Conservation (phyloP, 1,139 yeast genomes). For the Casaregolazyma suthepensis region DNA sequence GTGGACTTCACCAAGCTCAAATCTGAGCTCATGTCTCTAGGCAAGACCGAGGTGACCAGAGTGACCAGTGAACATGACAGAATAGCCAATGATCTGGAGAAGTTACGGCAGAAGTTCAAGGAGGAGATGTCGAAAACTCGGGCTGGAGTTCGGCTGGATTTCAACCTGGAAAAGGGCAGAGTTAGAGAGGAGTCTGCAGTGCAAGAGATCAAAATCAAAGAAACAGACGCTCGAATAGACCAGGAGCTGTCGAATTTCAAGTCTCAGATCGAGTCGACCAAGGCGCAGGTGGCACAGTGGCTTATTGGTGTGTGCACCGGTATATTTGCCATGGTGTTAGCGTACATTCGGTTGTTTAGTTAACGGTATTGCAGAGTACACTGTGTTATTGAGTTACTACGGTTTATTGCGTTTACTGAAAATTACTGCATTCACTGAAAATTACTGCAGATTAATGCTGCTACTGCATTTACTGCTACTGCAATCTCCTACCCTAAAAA, state of each 20-base stretch:
- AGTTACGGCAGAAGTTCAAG: slow-evolving; percentile 71
- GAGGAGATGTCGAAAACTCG: slow-evolving; percentile 90
- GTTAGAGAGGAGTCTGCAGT: slow-evolving; percentile 89
- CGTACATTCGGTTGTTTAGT: slow-evolving; percentile 79
- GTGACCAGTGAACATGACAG: slow-evolving; percentile 86
- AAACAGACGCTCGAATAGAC: slow-evolving; percentile 89
- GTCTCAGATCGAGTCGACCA: slow-evolving; percentile 89
- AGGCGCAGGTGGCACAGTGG: slow-evolving; percentile 97
- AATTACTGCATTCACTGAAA: too few species aligned
- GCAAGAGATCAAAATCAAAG: slow-evolving; percentile 90
- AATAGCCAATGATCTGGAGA: slow-evolving; percentile 77
- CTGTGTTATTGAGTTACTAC: background rate
- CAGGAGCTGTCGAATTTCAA: slow-evolving; percentile 93
- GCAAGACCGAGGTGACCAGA: slow-evolving; percentile 75
- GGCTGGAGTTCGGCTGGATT: slow-evolving; percentile 84
- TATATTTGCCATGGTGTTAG: slow-evolving; percentile 88
- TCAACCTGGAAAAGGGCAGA: slow-evolving; percentile 90
- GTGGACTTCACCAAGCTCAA: slow-evolving; percentile 93
- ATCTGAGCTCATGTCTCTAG: slow-evolving; percentile 85
- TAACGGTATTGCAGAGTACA: slow-evolving; percentile 25
- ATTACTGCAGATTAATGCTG: background rate
- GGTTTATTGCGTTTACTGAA: too few species aligned
- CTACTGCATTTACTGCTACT: background rate
- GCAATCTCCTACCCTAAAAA: background rate
- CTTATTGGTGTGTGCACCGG: slow-evolving; percentile 96